These are phyloP conservation scores for Fusarium sp. DNA, from an alignment of 2,329 filamentous ascomycete genomes.

Conservation along the genomic window DNA sequence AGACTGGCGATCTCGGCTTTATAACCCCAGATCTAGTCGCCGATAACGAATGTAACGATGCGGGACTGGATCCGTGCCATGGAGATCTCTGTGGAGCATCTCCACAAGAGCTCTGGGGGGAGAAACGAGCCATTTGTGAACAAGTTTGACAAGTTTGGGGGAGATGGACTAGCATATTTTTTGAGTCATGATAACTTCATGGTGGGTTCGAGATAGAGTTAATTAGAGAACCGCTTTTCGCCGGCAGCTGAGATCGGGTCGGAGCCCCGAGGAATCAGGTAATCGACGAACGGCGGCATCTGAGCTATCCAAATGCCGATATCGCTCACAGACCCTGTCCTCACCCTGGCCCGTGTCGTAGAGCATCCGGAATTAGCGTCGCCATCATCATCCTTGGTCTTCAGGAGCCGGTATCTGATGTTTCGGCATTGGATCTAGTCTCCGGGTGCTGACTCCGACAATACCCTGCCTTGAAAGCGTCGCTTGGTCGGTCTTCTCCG, in stretches of 20 bases:
- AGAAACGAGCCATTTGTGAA: conserved; percentile 1
- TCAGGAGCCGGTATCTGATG: too few species aligned
- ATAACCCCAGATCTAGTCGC: not conserved
- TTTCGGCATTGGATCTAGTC: not conserved
- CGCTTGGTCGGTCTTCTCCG: too few species aligned
- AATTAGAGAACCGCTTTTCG: too few species aligned
- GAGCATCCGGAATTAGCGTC: too few species aligned
- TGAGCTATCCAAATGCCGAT: not conserved
- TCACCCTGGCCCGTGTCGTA: conserved; percentile 1
- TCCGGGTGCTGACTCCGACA: not conserved
- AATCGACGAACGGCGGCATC: conserved; percentile 4
- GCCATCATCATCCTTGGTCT: too few species aligned
- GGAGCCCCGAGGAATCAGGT: not conserved
- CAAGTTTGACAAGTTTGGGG: not conserved
- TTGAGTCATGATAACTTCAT: not conserved
- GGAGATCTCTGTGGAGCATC: not conserved
- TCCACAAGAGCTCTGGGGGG: not conserved
- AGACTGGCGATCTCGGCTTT: not conserved
- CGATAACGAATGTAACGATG: not conserved
- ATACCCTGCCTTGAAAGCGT: not conserved
- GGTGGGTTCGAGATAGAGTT: not conserved
- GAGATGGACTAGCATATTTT: not conserved
- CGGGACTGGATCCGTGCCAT: too few species aligned
- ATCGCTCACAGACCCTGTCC: not conserved
- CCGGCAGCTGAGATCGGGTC: not conserved